Conservation (phyloP, 2,329 filamentous ascomycete genomes). For the Drechslerella stenobrocha region DNA sequence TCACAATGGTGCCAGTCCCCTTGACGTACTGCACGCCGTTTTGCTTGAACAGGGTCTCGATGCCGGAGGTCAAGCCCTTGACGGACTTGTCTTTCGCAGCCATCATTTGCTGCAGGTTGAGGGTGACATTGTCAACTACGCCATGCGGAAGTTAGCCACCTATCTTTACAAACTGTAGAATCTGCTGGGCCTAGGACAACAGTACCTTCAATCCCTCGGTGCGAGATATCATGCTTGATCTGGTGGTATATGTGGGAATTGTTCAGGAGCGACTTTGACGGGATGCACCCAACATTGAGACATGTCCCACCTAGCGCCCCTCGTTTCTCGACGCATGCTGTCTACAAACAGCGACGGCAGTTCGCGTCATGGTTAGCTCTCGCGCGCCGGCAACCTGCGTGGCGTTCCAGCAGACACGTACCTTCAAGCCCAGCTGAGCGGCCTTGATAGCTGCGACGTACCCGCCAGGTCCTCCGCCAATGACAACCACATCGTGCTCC, state of each 20-base stretch:
- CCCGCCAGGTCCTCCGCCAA: conserved; percentile 95
- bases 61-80: conserved; percentile 84
- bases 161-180: not conserved
- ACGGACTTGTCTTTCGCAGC: conserved; percentile 97
- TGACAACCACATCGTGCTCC: conserved; percentile 95
- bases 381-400: no score
- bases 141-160: not conserved
- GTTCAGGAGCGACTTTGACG: conserved; percentile 98
- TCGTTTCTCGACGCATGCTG: conserved; percentile 97
- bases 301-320: conserved; percentile 93
- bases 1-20: conserved; percentile 82
- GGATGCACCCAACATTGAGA: conserved; percentile 98
- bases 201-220: conserved; percentile 81
- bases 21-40: conserved; percentile 98
- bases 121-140: conserved; percentile 84
- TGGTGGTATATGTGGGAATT: conserved; percentile 98
- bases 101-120: conserved; percentile 95
- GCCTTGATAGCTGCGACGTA: conserved; percentile 99
- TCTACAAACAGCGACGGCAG: conserved; percentile 61
- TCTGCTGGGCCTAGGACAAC: not conserved
- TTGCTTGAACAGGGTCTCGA: conserved; percentile 99
- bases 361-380: conserved; percentile 4
- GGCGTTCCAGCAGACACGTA: conserved; percentile 57
- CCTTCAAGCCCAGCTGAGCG: conserved; percentile 94
- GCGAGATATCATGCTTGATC: conserved; percentile 94